Evolutionary conservation across 768 basidiomycete species (phyloP), one percentile per base, ranked within the genome.

Genomic region (Lentinus tigrinus): DNA sequence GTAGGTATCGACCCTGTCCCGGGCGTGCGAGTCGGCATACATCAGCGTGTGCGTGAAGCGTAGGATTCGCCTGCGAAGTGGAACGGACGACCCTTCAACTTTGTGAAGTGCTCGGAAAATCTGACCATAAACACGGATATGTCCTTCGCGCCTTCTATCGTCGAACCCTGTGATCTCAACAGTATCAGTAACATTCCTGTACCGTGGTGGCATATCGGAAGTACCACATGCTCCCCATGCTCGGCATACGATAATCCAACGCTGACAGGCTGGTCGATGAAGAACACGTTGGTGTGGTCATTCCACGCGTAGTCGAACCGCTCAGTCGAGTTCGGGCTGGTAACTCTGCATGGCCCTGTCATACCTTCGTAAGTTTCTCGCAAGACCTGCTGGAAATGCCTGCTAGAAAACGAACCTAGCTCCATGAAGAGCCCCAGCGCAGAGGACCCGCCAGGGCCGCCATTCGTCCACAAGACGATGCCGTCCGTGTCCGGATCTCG

Each of bases 51-150:
- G 67, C 77, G 47, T 52, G 79, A 82, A 14, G 73, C 82, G 40
- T 83, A 82, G 6, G 80, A 81, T 68, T 84, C 70, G 26, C 74
- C 74, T 26, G 71, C 61, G 59, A 76, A 59, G 47, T 75, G 75
- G 55, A 75, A 72, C 5, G 73, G 67, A 4, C 87, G 74, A 5
- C 85, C 85, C 60, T 86, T 82, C 74, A 89, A 88, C 64, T 85
- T 73, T 52, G 70, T 74, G 66, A 91, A 91, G 54, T 83, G 77
- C 61, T 89, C 85, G 47, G 89, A 89, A 71, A 89, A 89, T 52
- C 89, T 81, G 4, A 80, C 74, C 0, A 88, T 74, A 58, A 90
- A 89, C 0, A 82, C 80, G 0, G 86, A 86, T 4, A 89, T 81
- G 63, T 89, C 87, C 53, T 79, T 75, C 0, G 87, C 85, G 6